Base-by-base conservation (phyloP, 805 yeast species). In the Nakazawaea ernobii region DNA sequence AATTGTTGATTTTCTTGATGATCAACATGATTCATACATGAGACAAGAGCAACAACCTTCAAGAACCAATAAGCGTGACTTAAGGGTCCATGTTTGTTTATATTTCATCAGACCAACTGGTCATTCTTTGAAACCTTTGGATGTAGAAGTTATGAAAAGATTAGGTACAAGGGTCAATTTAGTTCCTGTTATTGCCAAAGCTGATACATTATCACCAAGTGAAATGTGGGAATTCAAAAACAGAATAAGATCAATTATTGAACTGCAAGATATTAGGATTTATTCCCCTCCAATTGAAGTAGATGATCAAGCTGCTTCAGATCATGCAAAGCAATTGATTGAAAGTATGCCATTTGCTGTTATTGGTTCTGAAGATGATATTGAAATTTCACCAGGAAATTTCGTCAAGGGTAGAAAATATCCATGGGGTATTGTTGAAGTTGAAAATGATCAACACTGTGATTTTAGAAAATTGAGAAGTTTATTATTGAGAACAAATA, bases 91-190 rank as follows among this genome's bases (percentile, higher is more conserved):
- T 60, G 95, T 90, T 2, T 87, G 95, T 63, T 69, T 91, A 40
- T 91, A 90, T 68, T 90, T 91, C 62, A 84, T 91, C 53, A 81
- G 92, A 61, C 97, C 97, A 39, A 86, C 95, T 1, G 95, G 95
- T 17, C 95, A 88, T 61, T 80, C 90, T 35, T 73, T 91, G 57
- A 84, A 85, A 61, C 95, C 96, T 7, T 70, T 91, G 56, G 97
- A 91, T 67, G 83, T 91, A 53, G 89, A 82, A 63, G 82, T 86
- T 36, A 88, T 91, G 97, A 85, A 86, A 67, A 82, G 84, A 58
- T 69, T 91, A 49, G 78, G 88, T 35, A 72, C 84, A 11, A 75
- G 96, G 55, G 95, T 86, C 39, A 91, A 90, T 65, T 74, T 91
- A 67, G 85, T 91, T 52, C 97, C 97, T 1, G 80, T 91, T 36